Percentiles rank a stretch among this genome's conserved stretches.
Evolutionary conservation across 1,139 yeast species (phyloP).

Genomic region (Kodamaea anthophila): DNA sequence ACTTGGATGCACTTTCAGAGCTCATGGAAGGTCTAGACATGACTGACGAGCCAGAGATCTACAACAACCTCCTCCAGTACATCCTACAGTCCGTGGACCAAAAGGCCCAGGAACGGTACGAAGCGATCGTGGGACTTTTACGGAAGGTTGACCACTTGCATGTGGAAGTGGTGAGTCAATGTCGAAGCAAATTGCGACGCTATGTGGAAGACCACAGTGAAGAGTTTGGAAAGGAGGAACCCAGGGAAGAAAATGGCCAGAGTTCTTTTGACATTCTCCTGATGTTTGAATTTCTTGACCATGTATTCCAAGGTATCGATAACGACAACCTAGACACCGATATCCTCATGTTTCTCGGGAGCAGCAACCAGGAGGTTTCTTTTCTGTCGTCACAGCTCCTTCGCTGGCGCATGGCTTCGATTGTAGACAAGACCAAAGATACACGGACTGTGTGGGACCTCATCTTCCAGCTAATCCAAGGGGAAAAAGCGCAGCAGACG

Average conservation of each 20-base stretch:
- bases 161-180: constrained; percentile 12
- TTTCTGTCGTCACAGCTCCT: constrained; percentile 29
- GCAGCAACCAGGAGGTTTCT: constrained; percentile 28
- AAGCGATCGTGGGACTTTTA: constrained; percentile 14
- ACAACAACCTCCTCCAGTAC: constrained; percentile 17
- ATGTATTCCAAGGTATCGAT: constrained; percentile 8
- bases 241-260: not conserved
- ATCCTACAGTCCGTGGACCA: constrained; percentile 7
- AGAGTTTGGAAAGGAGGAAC: constrained; percentile 12
- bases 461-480: constrained; percentile 29
- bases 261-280: constrained; percentile 5
- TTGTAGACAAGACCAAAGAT: constrained; percentile 19
- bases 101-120: constrained; percentile 7
- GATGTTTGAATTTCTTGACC: constrained; percentile 14
- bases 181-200: constrained; percentile 10
- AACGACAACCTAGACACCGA: constrained; percentile 18
- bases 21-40: constrained; percentile 24
- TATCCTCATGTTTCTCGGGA: constrained; percentile 25
- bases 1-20: constrained; percentile 28
- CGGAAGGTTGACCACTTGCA: constrained; percentile 17
- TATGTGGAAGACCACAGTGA: constrained; percentile 13
- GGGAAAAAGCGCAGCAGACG: constrained; percentile 28
- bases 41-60: constrained; percentile 14
- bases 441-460: constrained; percentile 38
- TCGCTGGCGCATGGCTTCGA: constrained; percentile 43